Evolutionary conservation across 2,329 filamentous ascomycete genomes (phyloP).

Genomic region (Westerdykella sp.): DNA sequence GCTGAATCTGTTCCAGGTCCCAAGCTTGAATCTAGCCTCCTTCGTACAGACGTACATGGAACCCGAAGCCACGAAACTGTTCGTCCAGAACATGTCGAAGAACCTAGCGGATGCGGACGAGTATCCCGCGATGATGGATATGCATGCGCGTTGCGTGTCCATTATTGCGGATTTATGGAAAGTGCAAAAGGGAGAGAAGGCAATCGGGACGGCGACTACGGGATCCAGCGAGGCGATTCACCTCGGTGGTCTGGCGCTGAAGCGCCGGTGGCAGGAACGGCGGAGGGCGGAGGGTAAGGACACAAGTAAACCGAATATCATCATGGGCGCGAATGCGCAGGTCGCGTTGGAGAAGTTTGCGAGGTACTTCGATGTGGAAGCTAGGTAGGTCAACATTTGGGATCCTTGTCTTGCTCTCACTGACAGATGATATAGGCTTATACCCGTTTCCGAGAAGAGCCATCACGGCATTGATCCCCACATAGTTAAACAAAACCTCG

Average conservation of each 20-base stretch:
- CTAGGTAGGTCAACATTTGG: slow-evolving; percentile 15
- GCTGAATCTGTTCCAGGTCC: slow-evolving; percentile 44
- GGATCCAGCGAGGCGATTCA: slow-evolving; percentile 67
- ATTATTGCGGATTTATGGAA: slow-evolving; percentile 65
- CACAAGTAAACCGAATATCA: slow-evolving; percentile 59
- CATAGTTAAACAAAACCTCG: slow-evolving; percentile 59
- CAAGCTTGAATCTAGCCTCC: slow-evolving; percentile 61
- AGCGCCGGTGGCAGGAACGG: slow-evolving; percentile 65
- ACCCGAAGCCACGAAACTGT: slow-evolving; percentile 56
- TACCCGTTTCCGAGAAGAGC: slow-evolving; percentile 57
- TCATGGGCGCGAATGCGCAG: slow-evolving; percentile 70
- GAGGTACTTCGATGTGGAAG: slow-evolving; percentile 67
- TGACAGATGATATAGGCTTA: slow-evolving; percentile 39
- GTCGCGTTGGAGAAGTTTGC: slow-evolving; percentile 60
- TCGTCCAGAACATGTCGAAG: slow-evolving; percentile 63
- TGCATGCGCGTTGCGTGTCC: slow-evolving; percentile 62
- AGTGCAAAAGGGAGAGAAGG: slow-evolving; percentile 54
- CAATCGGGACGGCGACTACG: slow-evolving; percentile 63
- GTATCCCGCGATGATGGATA: slow-evolving; percentile 42
- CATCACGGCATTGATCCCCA: slow-evolving; percentile 58
- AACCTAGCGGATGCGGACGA: slow-evolving; percentile 63
- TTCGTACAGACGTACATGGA: slow-evolving; percentile 72
- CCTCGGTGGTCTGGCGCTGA: slow-evolving; percentile 66
- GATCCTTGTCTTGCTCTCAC: too few relatives aligned
- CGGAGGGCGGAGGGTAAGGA: slow-evolving; percentile 57